Evolutionary conservation across 1,284 basidiomycete species (phyloP), one percentile per base, ranked within the genome.

Genomic region (Meripilus lineatus): DNA sequence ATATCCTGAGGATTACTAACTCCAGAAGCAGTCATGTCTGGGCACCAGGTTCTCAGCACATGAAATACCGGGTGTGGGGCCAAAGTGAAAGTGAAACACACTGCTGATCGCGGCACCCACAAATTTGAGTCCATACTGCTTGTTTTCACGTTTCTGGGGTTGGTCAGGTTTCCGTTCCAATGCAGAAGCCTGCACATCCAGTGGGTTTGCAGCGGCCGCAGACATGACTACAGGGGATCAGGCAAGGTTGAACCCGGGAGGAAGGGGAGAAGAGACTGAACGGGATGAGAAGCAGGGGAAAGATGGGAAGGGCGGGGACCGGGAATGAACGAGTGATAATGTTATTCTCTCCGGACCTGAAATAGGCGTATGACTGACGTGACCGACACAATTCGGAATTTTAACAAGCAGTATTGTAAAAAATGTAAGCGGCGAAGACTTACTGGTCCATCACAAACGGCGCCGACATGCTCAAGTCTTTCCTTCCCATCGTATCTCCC

Each of bases 1-100:
- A 68, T 63, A 44, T 68, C 66, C 25, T 65, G 51, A 2, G 66
- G 66, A 40, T 68, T 68, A 44, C 58, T 67, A 30, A 65, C 57
- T 14, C 58, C 65, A 7, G 66, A 67, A 1, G 65, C 64, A 4
- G 58, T 49, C 62, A 67, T 66, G 37, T 66, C 66, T 68, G 36
- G 4, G 11, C 10, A 42, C 22, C 10, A n/a, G n/a, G n/a, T n/a
- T n/a, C n/a, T n/a, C n/a, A n/a, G n/a, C n/a, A n/a, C n/a, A n/a
- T n/a, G n/a, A n/a, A n/a, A n/a, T n/a, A n/a, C n/a, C n/a, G n/a
- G n/a, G n/a, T n/a, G n/a, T n/a, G n/a, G n/a, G n/a, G n/a, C n/a
- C n/a, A n/a, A 8, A 15, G 22, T 32, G 14, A 45, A 15, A 5
- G 3, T 21, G 13, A 14, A 30, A 50, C 53, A 15, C 47, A 65